Evolutionary conservation across 257 asterid genomes (phyloP).

Genomic region (Nicotiana attenuata): DNA sequence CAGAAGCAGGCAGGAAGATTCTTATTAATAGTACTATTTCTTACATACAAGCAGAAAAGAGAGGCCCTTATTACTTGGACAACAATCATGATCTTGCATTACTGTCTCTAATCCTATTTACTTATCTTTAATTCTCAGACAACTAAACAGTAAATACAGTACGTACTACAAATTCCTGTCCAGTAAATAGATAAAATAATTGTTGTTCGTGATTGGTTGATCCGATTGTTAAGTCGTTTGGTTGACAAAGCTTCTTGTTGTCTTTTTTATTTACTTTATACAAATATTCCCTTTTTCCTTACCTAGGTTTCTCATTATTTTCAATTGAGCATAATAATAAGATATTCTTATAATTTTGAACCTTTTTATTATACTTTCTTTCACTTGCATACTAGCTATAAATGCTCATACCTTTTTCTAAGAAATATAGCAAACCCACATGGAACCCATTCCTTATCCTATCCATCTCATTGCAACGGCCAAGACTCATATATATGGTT

Average conservation of each 20-base stretch:
- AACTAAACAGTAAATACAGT: not conserved
- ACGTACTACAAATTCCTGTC: not conserved
- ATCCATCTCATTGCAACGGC: not conserved
- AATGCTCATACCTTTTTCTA: not conserved
- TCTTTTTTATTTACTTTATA: too few species aligned
- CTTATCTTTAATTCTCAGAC: not conserved
- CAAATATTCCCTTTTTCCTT: too few species aligned
- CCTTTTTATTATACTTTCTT: not conserved
- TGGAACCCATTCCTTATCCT: not conserved
- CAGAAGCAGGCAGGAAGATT: not conserved
- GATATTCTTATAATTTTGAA: too few species aligned
- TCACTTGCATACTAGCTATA: not conserved
- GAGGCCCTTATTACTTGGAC: not conserved
- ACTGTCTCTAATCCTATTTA: not conserved
- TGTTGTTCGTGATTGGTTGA: not conserved
- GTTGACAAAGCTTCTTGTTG: not conserved
- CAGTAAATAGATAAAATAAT: too few species aligned
- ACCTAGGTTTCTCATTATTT: not conserved
- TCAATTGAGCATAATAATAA: not conserved
- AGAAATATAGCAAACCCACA: not conserved
- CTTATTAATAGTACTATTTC: not conserved
- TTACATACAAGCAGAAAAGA: not conserved
- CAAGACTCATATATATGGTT: not conserved
- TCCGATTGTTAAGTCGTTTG: not conserved
- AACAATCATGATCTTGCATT: not conserved